phyloP scores from a whole-genome alignment of 352 stramenopile genomes.

The Globisporangium polare region DNA sequence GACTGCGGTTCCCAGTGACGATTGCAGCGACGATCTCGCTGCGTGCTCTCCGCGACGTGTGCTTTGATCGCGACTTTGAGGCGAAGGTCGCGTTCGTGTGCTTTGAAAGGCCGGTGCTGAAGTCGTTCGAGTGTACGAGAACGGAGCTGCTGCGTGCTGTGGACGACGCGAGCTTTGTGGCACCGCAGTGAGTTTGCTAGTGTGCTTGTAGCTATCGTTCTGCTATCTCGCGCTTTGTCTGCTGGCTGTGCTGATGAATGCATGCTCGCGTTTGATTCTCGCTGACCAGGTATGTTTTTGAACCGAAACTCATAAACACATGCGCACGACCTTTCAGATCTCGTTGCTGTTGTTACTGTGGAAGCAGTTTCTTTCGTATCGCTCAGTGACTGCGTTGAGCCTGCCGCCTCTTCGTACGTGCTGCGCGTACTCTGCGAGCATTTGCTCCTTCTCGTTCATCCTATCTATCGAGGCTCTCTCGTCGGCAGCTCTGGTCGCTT shows the following conservation, averaged over 20 bases:
- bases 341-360: not conserved
- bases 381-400: not conserved
- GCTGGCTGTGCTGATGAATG: too few relatives aligned
- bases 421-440: not conserved
- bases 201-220: too few relatives aligned
- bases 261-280: too few relatives aligned
- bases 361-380: not conserved
- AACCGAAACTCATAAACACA: not conserved
- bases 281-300: not conserved
- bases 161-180: conserved; percentile 1
- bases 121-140: conserved; percentile 24
- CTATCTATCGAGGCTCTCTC: not conserved
- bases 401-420: not conserved
- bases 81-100: conserved; percentile 52
- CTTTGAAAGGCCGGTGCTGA: conserved; percentile 33
- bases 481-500: not conserved
- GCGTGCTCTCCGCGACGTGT: conserved; percentile 34
- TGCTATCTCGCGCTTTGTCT: too few relatives aligned
- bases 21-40: conserved; percentile 36
- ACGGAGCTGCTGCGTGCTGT: not conserved
- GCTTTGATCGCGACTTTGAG: conserved; percentile 31
- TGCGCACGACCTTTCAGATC: not conserved
- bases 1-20: conserved; percentile 27
- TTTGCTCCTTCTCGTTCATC: not conserved
- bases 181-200: not conserved